Percentiles rank a stretch among this genome's conserved stretches.
phyloP scores from a whole-genome alignment of 805 yeast genomes.

The Candida odintsovae region DNA sequence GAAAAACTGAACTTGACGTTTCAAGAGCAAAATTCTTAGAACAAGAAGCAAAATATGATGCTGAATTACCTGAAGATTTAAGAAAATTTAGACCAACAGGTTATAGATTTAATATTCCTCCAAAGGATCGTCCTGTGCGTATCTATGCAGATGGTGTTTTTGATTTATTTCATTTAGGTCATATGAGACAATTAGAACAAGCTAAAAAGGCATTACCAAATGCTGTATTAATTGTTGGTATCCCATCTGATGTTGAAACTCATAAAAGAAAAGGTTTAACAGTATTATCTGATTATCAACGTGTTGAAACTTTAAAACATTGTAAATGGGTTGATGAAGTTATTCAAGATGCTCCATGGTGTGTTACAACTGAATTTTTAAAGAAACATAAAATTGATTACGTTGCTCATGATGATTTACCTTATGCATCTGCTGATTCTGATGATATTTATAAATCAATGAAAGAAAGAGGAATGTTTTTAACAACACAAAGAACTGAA shows the following conservation, averaged over 20 bases:
- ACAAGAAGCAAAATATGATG: slow-evolving; percentile 58
- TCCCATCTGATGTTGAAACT: slow-evolving; percentile 86
- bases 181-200: slow-evolving; percentile 96
- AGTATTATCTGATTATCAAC: slow-evolving; percentile 79
- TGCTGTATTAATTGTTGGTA: slow-evolving; percentile 81
- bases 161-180: slow-evolving; percentile 94
- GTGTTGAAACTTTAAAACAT: slow-evolving; percentile 87
- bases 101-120: slow-evolving; percentile 73
- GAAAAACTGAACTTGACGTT: slow-evolving; percentile 22
- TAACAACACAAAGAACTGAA: slow-evolving; percentile 93
- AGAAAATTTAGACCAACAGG: slow-evolving; percentile 80
- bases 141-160: slow-evolving; percentile 99
- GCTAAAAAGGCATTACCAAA: slow-evolving; percentile 88
- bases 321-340: slow-evolving; percentile 99
- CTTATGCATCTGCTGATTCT: slow-evolving; percentile 82
- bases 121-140: slow-evolving; percentile 77
- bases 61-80: slow-evolving; percentile 58
- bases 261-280: slow-evolving; percentile 92
- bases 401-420: slow-evolving; percentile 96
- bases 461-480: slow-evolving; percentile 83
- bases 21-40: slow-evolving; percentile 26
- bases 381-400: slow-evolving; percentile 80
- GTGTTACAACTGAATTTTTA: slow-evolving; percentile 78
- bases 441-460: slow-evolving; percentile 94
- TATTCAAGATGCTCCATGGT: slow-evolving; percentile 93